Base-by-base conservation (phyloP, 148 eudicot species). In the Spergularia marina region DNA sequence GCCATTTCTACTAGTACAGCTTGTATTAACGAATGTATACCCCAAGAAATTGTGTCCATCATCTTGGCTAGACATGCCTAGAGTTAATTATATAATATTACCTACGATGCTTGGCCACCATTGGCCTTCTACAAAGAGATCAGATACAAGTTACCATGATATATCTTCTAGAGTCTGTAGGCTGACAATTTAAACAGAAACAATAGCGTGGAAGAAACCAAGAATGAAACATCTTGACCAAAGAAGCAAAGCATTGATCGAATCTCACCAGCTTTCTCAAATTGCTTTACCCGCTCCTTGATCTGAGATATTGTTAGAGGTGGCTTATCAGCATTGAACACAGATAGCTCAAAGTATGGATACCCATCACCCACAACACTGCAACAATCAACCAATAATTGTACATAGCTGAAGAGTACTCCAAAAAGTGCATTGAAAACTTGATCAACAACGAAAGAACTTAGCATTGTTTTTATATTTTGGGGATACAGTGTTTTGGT, bases 281-380 rank as follows among this genome's bases (percentile, higher is more conserved):
- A 95, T 81, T 95, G 97, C 74, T 79, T 82, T n/a, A 91, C 97
- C 57, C 99, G 92, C 56, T 89, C 89, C 84, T 92, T 95, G 68
- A 95, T 95, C 79, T 95, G 91, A 75, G 90, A 74, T 71, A 87
- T 71, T 55, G 91, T 86, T 71, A 95, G 70, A 54, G 98, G 94
- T 66, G 99, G 99, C 78, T 95, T 95, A 79, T 95, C 99, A 72
- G 97, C 99, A 86, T 95, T 95, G 70, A 95, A 75, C 75, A 90
- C 97, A 68, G 99, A 92, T 70, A 95, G 78, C 87, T 95, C 97
- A 84, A 95, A 95, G 84, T 97, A 92, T 0, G 91, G 96, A 80
- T 92, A 90, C 7, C 94, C 97, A 76, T 85, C 88, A 40, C 89
- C 91, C 81, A 82, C 74, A 81, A 92, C 89, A 83, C 99, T 95